These are phyloP conservation scores for Ceratobasidium sp. DNA, from an alignment of 1,284 basidiomycete species.

Conservation along the genomic window DNA sequence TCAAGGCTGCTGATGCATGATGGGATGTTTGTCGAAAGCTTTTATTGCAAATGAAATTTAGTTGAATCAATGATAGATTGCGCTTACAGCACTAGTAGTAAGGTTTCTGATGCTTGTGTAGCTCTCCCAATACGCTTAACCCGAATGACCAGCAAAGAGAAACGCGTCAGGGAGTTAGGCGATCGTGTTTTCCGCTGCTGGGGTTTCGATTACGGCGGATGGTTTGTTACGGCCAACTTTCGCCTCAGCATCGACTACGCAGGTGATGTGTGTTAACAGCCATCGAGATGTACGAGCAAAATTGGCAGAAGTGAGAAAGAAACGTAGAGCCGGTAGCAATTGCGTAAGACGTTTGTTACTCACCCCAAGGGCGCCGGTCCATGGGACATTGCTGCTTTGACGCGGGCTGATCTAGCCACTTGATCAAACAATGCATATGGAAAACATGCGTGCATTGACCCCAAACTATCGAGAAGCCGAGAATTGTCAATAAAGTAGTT, in stretches of 20 bases:
- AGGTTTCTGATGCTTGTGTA: too few relatives aligned
- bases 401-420: constrained; percentile 89
- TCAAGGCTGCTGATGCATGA: constrained; percentile 34
- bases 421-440: constrained; percentile 94
- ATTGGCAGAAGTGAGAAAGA: not conserved
- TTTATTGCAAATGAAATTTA: too few relatives aligned
- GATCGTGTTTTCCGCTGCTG: not conserved
- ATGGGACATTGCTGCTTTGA: constrained; percentile 95
- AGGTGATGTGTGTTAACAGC: not conserved
- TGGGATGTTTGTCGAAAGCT: too few relatives aligned
- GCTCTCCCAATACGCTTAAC: too few relatives aligned
- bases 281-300: too few relatives aligned
- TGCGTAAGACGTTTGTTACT: constrained; percentile 55
- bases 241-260: constrained; percentile 31
- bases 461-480: constrained; percentile 92
- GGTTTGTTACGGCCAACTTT: constrained; percentile 30
- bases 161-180: not conserved
- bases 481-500: constrained; percentile 13
- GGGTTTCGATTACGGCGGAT: not conserved
- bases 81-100: too few relatives aligned
- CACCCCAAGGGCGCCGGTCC: constrained; percentile 92
- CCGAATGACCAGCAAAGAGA: too few relatives aligned
- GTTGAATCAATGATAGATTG: too few relatives aligned
- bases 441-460: constrained; percentile 95
- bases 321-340: not conserved